phyloP scores from a whole-genome alignment of 2,329 filamentous ascomycete genomes.

The Cylindrodendrum hubeiense region DNA sequence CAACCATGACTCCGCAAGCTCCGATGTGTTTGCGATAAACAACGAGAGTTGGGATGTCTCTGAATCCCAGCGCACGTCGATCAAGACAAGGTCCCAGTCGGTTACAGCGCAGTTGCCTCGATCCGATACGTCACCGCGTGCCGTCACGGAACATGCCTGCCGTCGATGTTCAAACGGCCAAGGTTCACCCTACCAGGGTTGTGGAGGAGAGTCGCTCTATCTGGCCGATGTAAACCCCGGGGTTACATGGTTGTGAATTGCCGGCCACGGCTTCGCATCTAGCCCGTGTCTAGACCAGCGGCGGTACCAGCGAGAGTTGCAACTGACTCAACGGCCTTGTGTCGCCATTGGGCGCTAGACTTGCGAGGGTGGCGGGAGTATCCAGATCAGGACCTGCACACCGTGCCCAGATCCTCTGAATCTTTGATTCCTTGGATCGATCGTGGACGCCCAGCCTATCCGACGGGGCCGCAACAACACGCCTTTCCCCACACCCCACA shows the following conservation, averaged over 20 bases:
- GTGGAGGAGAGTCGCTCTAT: not conserved
- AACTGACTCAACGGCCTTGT: not conserved
- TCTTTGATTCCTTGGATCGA: constrained; percentile 22
- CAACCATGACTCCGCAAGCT: not conserved
- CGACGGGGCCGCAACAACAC: constrained; percentile 3
- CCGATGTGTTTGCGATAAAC: constrained; percentile 7
- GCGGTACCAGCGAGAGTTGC: not conserved
- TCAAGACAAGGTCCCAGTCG: constrained; percentile 14
- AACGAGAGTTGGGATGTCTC: not conserved
- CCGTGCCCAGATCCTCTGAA: constrained; percentile 7
- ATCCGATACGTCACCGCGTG: constrained; percentile 6
- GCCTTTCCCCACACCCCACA: constrained; percentile 15
- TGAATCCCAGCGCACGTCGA: constrained; percentile 4
- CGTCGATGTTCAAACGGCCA: not conserved
- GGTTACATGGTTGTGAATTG: constrained; percentile 7
- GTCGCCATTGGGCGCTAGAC: constrained; percentile 13
- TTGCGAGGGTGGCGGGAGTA: constrained; percentile 9
- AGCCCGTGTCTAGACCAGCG: not conserved
- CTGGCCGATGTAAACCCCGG: not conserved
- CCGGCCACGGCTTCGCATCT: not conserved
- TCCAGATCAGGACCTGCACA: constrained; percentile 8
- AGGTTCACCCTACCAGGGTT: not conserved
- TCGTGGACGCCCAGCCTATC: constrained; percentile 13
- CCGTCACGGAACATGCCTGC: not conserved
- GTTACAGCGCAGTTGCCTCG: not conserved